Evolutionary conservation across 352 stramenopile species (phyloP), one percentile per base, ranked within the genome.

Genomic region (Phytophthora brassicae): DNA sequence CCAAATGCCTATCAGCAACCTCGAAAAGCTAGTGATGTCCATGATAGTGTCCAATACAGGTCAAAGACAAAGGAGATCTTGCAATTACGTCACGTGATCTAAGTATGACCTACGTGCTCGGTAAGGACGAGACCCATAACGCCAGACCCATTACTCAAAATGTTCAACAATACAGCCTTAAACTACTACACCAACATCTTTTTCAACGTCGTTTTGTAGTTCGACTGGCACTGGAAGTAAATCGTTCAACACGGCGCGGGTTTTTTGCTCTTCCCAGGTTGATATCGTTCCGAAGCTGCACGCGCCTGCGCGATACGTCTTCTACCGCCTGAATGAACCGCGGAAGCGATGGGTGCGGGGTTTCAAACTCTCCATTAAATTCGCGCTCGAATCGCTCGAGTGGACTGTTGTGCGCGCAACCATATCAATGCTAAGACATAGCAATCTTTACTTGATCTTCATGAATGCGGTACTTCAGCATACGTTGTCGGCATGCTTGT

Each of bases 251-350:
- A 49, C 36, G 39, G 6, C 9, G 20, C n/a, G 19, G 28, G 49
- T 39, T 22, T 19, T 49, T 51, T 19, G 52, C 52, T 39, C 39
- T 14, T 5, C 52, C 52, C 9, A 19, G 52, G 16, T 17, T 51
- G 14, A 46, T 65, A 16, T 60, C 49, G 8, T 56, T 24, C 13
- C 43, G 23, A 43, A 51, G 45, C 19, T 43, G 44, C 8, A 60
- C 53, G 12, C 28, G 20, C 24, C 31, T 42, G 19, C 55, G 55
- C 3, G 55, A 48, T 4, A 56, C 46, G 22, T 63, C 33, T 28
- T 50, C 44, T 6, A 63, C 28, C 6, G 44, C 56, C 46, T 56
- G 55, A 56, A 56, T 29, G 19, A 63, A 63, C 41, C 45, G 45
- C 9, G 35, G 33, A 4, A 56, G 20, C 6, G 45, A 55, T 11